A percentile compares a stretch with the other conserved stretches of the same genome.
phyloP scores from a whole-genome alignment of 306 rosid genomes.

The Styphnolobium japonicum region DNA sequence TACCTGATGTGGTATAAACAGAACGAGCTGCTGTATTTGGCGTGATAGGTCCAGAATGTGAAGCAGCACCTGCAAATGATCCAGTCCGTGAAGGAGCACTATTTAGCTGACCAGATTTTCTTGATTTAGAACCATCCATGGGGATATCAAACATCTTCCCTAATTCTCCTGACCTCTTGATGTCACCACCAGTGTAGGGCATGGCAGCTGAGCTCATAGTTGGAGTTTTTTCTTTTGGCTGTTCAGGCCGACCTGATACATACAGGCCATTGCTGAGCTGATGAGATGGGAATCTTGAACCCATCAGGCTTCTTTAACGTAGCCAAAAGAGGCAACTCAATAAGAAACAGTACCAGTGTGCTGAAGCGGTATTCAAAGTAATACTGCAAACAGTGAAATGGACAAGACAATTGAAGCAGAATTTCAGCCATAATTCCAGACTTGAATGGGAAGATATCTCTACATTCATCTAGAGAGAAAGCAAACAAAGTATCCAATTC shows the following conservation, averaged over 20 bases:
- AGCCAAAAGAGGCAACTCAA: slow-evolving; percentile 25
- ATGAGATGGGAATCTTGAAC: slow-evolving; percentile 98
- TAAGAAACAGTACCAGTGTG: background rate
- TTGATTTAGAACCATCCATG: slow-evolving; percentile 82
- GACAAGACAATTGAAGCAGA: background rate
- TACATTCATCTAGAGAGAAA: background rate
- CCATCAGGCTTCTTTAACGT: slow-evolving; percentile 57
- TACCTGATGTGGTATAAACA: slow-evolving; percentile 71
- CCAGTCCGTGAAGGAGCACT: slow-evolving; percentile 82
- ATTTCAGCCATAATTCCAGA: background rate
- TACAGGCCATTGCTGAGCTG: slow-evolving; percentile 98
- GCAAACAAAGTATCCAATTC: background rate
- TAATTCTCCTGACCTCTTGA: slow-evolving; percentile 88
- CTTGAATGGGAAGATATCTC: background rate
- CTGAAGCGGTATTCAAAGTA: slow-evolving; percentile 24
- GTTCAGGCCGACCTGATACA: slow-evolving; percentile 99
- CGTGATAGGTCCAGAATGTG: slow-evolving; percentile 91
- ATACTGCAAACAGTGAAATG: slow-evolving; percentile 43
- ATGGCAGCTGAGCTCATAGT: slow-evolving; percentile 91
- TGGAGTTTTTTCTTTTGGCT: slow-evolving; percentile 92
- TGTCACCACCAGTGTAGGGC: slow-evolving; percentile 99
- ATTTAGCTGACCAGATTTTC: slow-evolving; percentile 88
- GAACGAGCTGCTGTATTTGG: slow-evolving; percentile 74
- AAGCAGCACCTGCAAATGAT: slow-evolving; percentile 92
- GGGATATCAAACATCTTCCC: slow-evolving; percentile 99